phyloP scores from a whole-genome alignment of 108 stramenopile genomes.

The Skeletonema potamos region DNA sequence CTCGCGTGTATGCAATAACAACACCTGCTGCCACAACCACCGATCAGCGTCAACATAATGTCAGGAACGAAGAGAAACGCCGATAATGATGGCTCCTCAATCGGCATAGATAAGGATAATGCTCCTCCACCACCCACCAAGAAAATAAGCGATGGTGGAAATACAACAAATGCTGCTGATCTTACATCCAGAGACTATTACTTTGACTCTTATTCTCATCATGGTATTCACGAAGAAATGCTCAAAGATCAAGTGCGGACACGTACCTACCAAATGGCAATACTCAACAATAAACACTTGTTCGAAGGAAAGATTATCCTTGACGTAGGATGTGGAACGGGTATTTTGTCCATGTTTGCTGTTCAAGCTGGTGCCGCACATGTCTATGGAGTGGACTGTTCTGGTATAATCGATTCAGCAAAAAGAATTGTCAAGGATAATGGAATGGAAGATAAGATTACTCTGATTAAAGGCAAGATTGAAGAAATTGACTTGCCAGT shows the following conservation, averaged over 20 bases:
- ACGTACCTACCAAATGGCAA: conserved; percentile 84
- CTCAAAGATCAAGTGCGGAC: conserved; percentile 94
- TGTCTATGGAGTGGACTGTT: conserved; percentile 93
- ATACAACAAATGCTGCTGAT: neutral
- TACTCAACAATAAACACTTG: conserved; percentile 75
- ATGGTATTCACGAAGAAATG: conserved; percentile 98
- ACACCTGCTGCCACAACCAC: neutral
- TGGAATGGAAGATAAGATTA: conserved; percentile 83
- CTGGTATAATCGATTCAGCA: conserved; percentile 86
- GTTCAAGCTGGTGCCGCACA: conserved; percentile 92
- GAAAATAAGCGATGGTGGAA: neutral
- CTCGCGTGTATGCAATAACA: too few species aligned
- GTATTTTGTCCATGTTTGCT: conserved; percentile 92
- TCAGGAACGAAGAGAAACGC: neutral
- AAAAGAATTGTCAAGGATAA: conserved; percentile 77
- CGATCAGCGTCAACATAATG: neutral
- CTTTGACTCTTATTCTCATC: conserved; percentile 94
- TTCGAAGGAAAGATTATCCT: conserved; percentile 90
- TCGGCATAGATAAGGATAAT: neutral
- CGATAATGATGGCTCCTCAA: neutral
- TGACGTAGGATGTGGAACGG: conserved; percentile 96
- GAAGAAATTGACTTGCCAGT: conserved; percentile 93
- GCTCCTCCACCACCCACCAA: neutral
- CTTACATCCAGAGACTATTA: conserved; percentile 87
- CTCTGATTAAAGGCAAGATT: conserved; percentile 83